Evolutionary conservation across 768 basidiomycete genomes (phyloP).

Genomic region (Saitozyma podzolica): DNA sequence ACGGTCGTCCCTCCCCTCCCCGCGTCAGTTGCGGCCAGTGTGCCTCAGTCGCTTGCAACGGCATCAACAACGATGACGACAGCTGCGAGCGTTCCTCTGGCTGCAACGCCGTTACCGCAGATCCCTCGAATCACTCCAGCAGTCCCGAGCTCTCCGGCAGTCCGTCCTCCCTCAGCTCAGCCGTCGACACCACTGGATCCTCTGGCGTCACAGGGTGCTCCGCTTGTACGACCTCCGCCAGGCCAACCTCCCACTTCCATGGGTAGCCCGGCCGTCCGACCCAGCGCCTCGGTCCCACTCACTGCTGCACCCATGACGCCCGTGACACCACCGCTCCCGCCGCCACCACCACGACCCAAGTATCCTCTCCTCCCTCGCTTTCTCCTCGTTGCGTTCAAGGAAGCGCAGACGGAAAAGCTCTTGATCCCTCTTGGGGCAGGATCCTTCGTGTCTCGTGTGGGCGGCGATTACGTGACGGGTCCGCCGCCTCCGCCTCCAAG

Average conservation of each 20-base stretch:
- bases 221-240: background rate
- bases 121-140: background rate
- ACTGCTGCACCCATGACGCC: background rate
- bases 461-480: slow-evolving; percentile 34
- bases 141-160: background rate
- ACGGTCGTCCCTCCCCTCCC: too few species aligned
- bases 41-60: too few species aligned
- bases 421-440: slow-evolving; percentile 32
- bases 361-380: slow-evolving; percentile 41
- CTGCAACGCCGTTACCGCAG: background rate
- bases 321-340: slow-evolving; percentile 10
- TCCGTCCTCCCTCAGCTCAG: background rate
- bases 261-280: background rate
- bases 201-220: background rate
- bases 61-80: too few species aligned
- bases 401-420: slow-evolving; percentile 39
- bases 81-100: background rate
- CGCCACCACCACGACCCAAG: slow-evolving; percentile 26
- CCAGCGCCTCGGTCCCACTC: slow-evolving; percentile 1
- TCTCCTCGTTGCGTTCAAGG: slow-evolving; percentile 41
- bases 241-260: background rate
- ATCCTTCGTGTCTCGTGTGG: slow-evolving; percentile 34
- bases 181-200: too few species aligned
- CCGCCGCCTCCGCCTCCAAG: slow-evolving; percentile 13
- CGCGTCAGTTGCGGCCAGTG: too few species aligned